phyloP scores from a whole-genome alignment of 306 rosid genomes.

The Oemleria cerasiformis region DNA sequence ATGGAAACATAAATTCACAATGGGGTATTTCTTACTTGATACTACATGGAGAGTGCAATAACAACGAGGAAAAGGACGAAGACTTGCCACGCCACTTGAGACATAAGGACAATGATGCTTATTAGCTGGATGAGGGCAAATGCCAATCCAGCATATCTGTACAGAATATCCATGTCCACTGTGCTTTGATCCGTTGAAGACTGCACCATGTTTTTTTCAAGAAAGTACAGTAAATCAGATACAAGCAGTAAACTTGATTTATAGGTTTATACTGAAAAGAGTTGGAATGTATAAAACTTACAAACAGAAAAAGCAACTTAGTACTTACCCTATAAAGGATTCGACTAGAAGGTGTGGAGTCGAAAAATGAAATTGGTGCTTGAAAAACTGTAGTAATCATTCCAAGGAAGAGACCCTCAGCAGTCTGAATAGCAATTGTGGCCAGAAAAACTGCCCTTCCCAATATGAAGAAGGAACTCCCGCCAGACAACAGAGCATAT shows the following conservation, averaged over 20 bases:
- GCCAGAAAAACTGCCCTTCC: conserved; percentile 84
- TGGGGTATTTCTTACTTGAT: conserved; percentile 20
- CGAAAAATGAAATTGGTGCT: conserved; percentile 81
- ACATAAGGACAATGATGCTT: conserved; percentile 24
- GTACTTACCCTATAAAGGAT: conserved; percentile 72
- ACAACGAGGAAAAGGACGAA: conserved; percentile 20
- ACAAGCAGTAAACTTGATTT: not conserved
- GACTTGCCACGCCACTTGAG: conserved; percentile 33
- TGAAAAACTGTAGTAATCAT: conserved; percentile 76
- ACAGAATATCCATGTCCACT: conserved; percentile 17
- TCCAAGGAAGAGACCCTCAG: conserved; percentile 67
- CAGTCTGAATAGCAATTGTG: conserved; percentile 66
- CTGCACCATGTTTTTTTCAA: not conserved
- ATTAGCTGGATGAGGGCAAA: conserved; percentile 30
- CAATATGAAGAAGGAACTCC: conserved; percentile 77
- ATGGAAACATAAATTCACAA: not conserved
- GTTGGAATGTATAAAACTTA: not conserved
- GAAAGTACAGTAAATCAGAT: not conserved
- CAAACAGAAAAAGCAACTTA: not conserved
- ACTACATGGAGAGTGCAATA: conserved; percentile 23
- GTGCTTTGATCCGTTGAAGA: conserved; percentile 29
- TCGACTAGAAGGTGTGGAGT: conserved; percentile 79
- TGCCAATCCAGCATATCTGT: conserved; percentile 8
- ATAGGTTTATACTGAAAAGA: not conserved
- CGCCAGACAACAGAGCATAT: conserved; percentile 66